These are phyloP conservation scores for Rutstroemia sp. DNA, from an alignment of 2,329 filamentous ascomycete species.

Conservation along the genomic window DNA sequence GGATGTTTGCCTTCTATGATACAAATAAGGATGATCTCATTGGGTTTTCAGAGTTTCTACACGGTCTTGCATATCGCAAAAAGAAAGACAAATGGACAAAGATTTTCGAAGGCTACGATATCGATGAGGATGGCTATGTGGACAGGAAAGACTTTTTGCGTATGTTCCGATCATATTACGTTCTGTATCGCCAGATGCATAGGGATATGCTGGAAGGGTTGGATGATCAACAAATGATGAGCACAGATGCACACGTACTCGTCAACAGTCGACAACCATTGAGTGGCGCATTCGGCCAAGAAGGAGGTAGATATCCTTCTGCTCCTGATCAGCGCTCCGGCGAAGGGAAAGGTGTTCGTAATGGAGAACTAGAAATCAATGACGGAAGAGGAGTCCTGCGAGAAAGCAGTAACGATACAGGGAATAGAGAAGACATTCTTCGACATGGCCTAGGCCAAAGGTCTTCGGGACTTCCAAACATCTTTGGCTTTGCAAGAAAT, in stretches of 20 bases:
- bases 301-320: conserved; percentile 54
- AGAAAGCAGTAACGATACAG: conserved; percentile 52
- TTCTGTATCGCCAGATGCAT: conserved; percentile 83
- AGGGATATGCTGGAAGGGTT: conserved; percentile 72
- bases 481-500: conserved; percentile 1
- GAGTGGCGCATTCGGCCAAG: conserved; percentile 66
- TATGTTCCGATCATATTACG: conserved; percentile 88
- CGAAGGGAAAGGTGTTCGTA: conserved; percentile 59
- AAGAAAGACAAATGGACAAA: conserved; percentile 61
- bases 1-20: conserved; percentile 96
- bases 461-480: conserved; percentile 9
- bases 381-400: conserved; percentile 53
- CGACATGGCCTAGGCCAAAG: conserved; percentile 29
- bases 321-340: conserved; percentile 51
- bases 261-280: conserved; percentile 69
- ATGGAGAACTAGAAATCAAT: conserved; percentile 57
- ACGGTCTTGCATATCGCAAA: conserved; percentile 66
- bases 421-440: conserved; percentile 54
- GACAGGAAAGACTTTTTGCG: conserved; percentile 80
- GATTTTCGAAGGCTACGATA: conserved; percentile 84
- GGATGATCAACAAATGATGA: conserved; percentile 70
- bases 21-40: conserved; percentile 83
- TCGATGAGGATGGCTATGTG: conserved; percentile 81
- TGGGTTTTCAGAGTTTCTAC: conserved; percentile 85
- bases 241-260: conserved; percentile 68